Evolutionary conservation across 441 rosid species (phyloP), one percentile per base, ranked within the genome.

Genomic region (Erysimum pusillum): DNA sequence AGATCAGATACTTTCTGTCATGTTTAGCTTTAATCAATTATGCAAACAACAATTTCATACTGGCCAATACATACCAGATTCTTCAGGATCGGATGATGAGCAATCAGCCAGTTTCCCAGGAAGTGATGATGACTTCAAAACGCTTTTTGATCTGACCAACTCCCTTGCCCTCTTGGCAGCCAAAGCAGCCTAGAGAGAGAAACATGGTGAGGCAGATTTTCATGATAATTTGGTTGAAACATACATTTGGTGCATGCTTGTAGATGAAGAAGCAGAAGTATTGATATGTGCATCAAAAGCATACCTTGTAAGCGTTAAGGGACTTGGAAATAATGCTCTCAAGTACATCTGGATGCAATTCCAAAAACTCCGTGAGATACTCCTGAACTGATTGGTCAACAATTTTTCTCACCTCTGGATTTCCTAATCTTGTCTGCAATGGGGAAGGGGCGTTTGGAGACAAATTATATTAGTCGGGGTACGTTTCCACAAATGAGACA

Each of bases 81-180:
- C 97, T 86, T 87, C 93, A 65, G 98, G 97, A 83, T 86, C 79
- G 73, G 95, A 67, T 6, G 92, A 92, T 25, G 97, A 89, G 80
- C 98, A 94, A 81, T 94, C 97, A 76, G 97, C 95, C 76, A 94
- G 84, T 84, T 94, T 94, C 71, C 97, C 98, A 15, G 96, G 98
- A 76, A 94, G 97, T 70, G 97, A 89, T 48, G 98, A 92, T 73
- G 93, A 87, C 84, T 87, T 87, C 82, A 94, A 76, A 34, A 90
- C 90, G 78, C 98, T 83, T 83, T 94, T 94, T 75, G 86, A 90
- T 58, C 97, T 83, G 80, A 90, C 96, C 91, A 94, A 80, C 80
- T 92, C 98, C 79, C 96, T 87, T 11, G 98, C 98, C 79, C 88
- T 90, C 78, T 94, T 94, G 71, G 98, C 97, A 67, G 96, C 98